A percentile compares a stretch with the other conserved stretches of the same genome.
Conservation (phyloP, 106 monocot species). For the Xerophyta viscosa region DNA sequence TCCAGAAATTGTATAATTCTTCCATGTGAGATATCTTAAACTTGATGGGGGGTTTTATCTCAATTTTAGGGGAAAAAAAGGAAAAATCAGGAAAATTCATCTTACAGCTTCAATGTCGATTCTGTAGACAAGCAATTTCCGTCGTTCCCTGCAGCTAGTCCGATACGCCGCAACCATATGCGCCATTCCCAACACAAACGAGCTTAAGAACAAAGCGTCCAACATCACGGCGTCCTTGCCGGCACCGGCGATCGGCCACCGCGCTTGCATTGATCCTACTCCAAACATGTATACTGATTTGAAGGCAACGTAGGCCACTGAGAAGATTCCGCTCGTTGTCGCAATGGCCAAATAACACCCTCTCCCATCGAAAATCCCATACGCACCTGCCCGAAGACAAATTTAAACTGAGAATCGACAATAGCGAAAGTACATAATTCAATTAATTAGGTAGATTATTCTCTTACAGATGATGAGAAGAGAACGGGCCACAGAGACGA, state of each 20-base stretch:
- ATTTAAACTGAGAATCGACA: background rate
- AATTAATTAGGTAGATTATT: background rate
- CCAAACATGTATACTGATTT: constrained; percentile 42
- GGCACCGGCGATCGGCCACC: constrained; percentile 1
- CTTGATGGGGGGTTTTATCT: too few relatives aligned
- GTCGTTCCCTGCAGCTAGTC: constrained; percentile 65
- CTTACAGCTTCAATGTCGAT: constrained; percentile 82
- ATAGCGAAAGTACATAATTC: background rate
- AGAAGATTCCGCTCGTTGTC: constrained; percentile 27
- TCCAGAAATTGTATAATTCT: too few relatives aligned
- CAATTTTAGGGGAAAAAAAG: too few relatives aligned
- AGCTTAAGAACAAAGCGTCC: constrained; percentile 57
- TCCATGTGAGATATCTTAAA: too few relatives aligned
- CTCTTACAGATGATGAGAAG: constrained; percentile 60
- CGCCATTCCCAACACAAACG: constrained; percentile 49
- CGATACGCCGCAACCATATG: constrained; percentile 63
- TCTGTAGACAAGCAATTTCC: constrained; percentile 62
- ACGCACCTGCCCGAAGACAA: constrained; percentile 34
- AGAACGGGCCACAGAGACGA: constrained; percentile 47
- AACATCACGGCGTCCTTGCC: constrained; percentile 1
- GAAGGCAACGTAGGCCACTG: constrained; percentile 34
- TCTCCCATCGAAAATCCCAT: constrained; percentile 36
- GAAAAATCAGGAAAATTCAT: background rate
- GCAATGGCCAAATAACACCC: constrained; percentile 54
- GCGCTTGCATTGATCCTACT: constrained; percentile 1